These are phyloP conservation scores for Colletotrichum euphorbiae DNA, from an alignment of 2,329 filamentous ascomycete species.

Conservation along the genomic window DNA sequence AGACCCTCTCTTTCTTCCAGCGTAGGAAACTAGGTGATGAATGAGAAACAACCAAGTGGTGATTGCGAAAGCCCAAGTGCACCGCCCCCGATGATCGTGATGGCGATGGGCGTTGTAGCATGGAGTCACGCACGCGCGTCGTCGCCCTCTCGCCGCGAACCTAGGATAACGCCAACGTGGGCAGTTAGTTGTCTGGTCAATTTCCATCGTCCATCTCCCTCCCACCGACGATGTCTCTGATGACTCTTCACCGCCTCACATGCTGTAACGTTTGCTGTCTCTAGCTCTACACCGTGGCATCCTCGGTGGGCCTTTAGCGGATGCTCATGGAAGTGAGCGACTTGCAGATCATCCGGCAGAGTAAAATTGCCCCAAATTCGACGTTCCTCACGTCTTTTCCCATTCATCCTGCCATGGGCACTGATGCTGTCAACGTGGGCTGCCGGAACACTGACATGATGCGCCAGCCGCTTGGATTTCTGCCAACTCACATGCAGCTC, in stretches of 20 bases:
- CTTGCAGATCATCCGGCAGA: constrained; percentile 28
- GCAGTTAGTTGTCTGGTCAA: background rate
- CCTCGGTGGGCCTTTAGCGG: background rate
- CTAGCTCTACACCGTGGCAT: constrained; percentile 27
- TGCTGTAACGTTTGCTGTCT: constrained; percentile 6
- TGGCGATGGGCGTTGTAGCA: constrained; percentile 1
- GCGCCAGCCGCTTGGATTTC: background rate
- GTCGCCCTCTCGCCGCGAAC: background rate
- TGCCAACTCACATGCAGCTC: background rate
- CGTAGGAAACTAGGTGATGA: background rate
- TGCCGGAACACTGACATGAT: background rate
- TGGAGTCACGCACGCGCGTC: background rate
- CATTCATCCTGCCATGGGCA: background rate
- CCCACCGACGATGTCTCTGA: background rate
- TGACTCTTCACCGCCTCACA: background rate
- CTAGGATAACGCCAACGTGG: too few relatives aligned
- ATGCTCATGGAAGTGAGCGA: background rate
- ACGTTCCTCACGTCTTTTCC: background rate
- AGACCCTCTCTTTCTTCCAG: constrained; percentile 17
- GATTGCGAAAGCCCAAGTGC: background rate
- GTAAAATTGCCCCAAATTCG: constrained; percentile 5
- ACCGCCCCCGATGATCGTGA: background rate
- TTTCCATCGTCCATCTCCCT: background rate
- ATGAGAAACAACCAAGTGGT: constrained; percentile 7
- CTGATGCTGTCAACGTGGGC: background rate